These are phyloP conservation scores for Dactylella cylindrospora DNA, from an alignment of 2,329 filamentous ascomycete genomes.

Conservation along the genomic window DNA sequence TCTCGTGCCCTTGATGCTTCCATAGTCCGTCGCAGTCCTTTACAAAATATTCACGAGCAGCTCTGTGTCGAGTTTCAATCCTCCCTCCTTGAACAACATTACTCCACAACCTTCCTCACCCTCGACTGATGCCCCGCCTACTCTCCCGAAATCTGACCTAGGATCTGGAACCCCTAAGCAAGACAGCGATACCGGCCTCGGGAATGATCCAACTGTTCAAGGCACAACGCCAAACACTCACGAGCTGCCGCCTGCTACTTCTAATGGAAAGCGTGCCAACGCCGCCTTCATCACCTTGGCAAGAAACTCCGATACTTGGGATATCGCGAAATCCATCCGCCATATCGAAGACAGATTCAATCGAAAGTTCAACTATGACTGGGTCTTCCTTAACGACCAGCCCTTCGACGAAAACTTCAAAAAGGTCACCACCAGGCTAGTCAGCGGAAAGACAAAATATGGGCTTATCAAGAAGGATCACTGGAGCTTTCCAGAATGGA, in stretches of 20 bases:
- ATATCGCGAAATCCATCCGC: constrained; percentile 92
- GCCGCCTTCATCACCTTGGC: constrained; percentile 96
- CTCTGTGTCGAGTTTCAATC: constrained; percentile 5
- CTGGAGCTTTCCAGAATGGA: constrained; percentile 95
- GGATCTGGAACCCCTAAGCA: not conserved
- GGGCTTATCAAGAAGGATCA: constrained; percentile 87
- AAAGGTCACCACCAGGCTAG: constrained; percentile 80
- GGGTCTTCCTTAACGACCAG: constrained; percentile 97
- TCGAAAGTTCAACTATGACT: constrained; percentile 93
- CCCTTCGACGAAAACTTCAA: constrained; percentile 93
- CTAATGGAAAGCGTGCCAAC: constrained; percentile 68
- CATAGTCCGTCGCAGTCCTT: constrained; percentile 47
- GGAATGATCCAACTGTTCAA: constrained; percentile 1
- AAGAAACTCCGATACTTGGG: constrained; percentile 91
- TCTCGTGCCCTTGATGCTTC: not conserved
- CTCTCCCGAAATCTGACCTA: constrained; percentile 41
- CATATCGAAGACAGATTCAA: constrained; percentile 99
- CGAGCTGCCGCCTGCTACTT: constrained; percentile 42
- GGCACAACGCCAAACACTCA: constrained; percentile 47
- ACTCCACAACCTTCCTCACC: constrained; percentile 16
- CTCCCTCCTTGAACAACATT: constrained; percentile 6
- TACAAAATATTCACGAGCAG: constrained; percentile 48
- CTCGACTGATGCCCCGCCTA: constrained; percentile 19
- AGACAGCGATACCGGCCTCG: constrained; percentile 12
- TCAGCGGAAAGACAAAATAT: constrained; percentile 91